These are phyloP conservation scores for Sporothrix brunneoviolacea DNA, from an alignment of 2,329 filamentous ascomycete species.

Conservation along the genomic window DNA sequence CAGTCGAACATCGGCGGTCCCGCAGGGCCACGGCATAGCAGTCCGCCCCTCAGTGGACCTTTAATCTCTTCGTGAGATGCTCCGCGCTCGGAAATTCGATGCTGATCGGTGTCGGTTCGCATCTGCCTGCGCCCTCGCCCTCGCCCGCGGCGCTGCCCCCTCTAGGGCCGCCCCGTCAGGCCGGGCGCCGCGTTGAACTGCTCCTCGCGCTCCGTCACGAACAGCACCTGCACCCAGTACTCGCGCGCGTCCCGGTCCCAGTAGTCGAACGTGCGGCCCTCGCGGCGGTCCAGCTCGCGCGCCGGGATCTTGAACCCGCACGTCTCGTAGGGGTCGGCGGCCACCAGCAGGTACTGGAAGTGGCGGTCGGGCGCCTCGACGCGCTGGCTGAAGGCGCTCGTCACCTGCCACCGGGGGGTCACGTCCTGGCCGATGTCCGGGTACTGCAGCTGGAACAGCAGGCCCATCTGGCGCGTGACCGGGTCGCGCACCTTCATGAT, in stretches of 20 bases:
- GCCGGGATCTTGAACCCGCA: conserved; percentile 95
- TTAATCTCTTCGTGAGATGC: too few species aligned
- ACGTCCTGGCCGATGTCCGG: conserved; percentile 76
- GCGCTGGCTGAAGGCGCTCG: conserved; percentile 96
- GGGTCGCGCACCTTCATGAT: conserved; percentile 94
- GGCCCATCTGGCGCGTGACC: conserved; percentile 76
- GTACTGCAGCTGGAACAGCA: conserved; percentile 95
- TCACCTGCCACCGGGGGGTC: conserved; percentile 82
- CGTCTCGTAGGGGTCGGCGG: conserved; percentile 96
- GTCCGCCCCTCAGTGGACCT: too few species aligned
- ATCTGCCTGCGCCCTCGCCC: too few species aligned
- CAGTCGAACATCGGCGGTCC: too few species aligned
- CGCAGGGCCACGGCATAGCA: too few species aligned
- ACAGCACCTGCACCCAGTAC: conserved; percentile 96
- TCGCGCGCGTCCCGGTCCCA: conserved; percentile 95
- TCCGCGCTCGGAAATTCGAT: too few species aligned
- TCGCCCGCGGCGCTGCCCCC: too few species aligned
- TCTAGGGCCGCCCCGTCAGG: conserved; percentile 24
- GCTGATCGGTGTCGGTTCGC: too few species aligned
- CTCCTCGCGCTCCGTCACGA: conserved; percentile 97
- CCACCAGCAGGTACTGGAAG: conserved; percentile 91
- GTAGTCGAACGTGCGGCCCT: conserved; percentile 86
- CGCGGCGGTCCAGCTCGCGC: conserved; percentile 81
- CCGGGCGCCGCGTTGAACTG: conserved; percentile 64
- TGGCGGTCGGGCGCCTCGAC: conserved; percentile 90